Conservation (phyloP, 257 asterid species). For the Handroanthus guayacan region DNA sequence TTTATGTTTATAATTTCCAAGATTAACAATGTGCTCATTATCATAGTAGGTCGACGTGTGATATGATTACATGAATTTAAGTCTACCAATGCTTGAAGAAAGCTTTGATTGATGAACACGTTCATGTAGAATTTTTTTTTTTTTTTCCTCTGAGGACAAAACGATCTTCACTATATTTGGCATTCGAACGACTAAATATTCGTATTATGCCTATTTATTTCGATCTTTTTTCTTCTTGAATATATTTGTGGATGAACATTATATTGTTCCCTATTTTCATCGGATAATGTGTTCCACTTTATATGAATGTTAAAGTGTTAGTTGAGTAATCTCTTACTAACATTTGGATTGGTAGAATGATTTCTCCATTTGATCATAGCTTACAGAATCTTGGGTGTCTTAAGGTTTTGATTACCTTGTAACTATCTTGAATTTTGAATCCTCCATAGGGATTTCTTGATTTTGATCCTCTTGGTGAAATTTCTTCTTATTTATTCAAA, state of each 20-base stretch:
- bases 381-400: too few relatives aligned
- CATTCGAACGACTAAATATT: neutral
- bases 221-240: neutral
- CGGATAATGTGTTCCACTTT: too few relatives aligned
- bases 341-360: too few relatives aligned
- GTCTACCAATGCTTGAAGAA: neutral
- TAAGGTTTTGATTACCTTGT: too few relatives aligned
- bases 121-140: constrained; percentile 28
- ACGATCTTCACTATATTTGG: constrained; percentile 21
- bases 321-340: too few relatives aligned
- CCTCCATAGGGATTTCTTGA: neutral
- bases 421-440: too few relatives aligned
- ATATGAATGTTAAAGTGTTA: too few relatives aligned
- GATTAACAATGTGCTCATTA: constrained; percentile 21
- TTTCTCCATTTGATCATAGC: too few relatives aligned
- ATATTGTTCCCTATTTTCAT: too few relatives aligned
- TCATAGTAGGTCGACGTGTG: constrained; percentile 24
- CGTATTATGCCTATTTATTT: neutral
- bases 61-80: constrained; percentile 22
- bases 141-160: neutral
- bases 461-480: neutral
- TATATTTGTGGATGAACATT: too few relatives aligned
- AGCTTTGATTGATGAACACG: neutral
- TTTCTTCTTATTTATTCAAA: too few relatives aligned
- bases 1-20: constrained; percentile 16